Evolutionary conservation across 495 filamentous ascomycete genomes (phyloP).

Genomic region (Chaetomium tenue): DNA sequence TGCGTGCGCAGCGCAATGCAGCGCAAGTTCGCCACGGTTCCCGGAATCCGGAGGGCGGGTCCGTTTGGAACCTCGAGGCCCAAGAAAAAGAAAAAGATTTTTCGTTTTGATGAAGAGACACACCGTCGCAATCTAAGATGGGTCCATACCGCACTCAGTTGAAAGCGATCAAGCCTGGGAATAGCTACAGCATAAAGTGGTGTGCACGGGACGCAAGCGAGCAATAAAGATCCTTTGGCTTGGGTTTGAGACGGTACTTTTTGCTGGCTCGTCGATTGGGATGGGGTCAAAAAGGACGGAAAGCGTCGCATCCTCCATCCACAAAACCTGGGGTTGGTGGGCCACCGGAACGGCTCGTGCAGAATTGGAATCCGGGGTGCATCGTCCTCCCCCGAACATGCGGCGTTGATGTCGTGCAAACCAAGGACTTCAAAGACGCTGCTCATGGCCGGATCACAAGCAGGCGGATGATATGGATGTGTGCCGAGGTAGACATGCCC

Average conservation of each 20-base stretch:
- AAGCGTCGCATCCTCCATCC: not conserved
- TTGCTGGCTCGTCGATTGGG: too few species aligned
- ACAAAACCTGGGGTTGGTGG: slow-evolving; percentile 14
- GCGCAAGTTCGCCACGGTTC: not conserved
- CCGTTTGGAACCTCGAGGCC: not conserved
- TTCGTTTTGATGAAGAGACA: slow-evolving; percentile 1
- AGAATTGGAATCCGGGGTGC: slow-evolving; percentile 10
- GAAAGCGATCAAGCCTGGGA: not conserved
- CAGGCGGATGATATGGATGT: not conserved
- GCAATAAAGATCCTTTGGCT: not conserved
- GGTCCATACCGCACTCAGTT: not conserved
- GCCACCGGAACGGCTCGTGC: not conserved
- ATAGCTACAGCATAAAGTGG: not conserved
- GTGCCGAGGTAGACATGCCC: slow-evolving; percentile 9
- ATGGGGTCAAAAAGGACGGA: not conserved
- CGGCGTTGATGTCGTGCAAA: slow-evolving; percentile 2
- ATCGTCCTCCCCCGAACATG: not conserved
- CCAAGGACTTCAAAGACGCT: not conserved
- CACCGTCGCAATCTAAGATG: not conserved
- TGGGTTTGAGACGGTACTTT: too few species aligned
- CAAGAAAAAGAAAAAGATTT: not conserved
- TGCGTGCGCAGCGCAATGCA: not conserved
- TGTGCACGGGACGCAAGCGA: not conserved
- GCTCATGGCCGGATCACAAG: slow-evolving; percentile 9
- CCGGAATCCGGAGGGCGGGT: slow-evolving; percentile 1